Conservation (phyloP, 176 grass and related monocot genomes). For the Saccharum spontaneum region DNA sequence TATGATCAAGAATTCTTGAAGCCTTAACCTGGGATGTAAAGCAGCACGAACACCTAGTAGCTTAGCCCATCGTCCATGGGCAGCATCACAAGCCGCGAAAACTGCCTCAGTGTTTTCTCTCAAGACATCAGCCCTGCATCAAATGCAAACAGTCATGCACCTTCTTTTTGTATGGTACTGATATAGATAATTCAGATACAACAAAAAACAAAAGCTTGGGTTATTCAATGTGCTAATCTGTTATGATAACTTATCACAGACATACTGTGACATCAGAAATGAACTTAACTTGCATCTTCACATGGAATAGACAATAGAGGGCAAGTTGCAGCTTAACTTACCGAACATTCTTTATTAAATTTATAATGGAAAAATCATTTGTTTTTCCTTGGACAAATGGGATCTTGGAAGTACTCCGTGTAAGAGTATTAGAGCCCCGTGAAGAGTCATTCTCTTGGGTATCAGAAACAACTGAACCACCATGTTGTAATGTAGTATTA, state of each 20-base stretch:
- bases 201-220: conserved; percentile 11
- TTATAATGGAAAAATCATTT: conserved; percentile 65
- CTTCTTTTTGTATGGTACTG: not conserved
- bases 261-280: conserved; percentile 7
- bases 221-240: not conserved
- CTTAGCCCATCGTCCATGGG: conserved; percentile 96
- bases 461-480: conserved; percentile 46
- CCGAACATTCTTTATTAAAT: conserved; percentile 91
- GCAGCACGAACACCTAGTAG: conserved; percentile 95
- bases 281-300: not conserved
- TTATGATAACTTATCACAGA: conserved; percentile 2
- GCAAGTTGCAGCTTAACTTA: conserved; percentile 33
- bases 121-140: conserved; percentile 86
- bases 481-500: conserved; percentile 28
- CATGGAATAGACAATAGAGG: conserved; percentile 12
- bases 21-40: conserved; percentile 91
- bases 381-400: conserved; percentile 71
- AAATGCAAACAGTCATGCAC: conserved; percentile 31
- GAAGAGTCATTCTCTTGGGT: conserved; percentile 61
- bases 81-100: conserved; percentile 91
- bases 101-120: conserved; percentile 97
- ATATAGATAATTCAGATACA: conserved; percentile 18
- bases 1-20: conserved; percentile 92
- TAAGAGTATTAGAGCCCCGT: conserved; percentile 55
- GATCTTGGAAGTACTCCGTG: conserved; percentile 56